Evolutionary conservation across 208 protist genomes (phyloP), one percentile per base, ranked within the genome.

Genomic region (Leishmania major): DNA sequence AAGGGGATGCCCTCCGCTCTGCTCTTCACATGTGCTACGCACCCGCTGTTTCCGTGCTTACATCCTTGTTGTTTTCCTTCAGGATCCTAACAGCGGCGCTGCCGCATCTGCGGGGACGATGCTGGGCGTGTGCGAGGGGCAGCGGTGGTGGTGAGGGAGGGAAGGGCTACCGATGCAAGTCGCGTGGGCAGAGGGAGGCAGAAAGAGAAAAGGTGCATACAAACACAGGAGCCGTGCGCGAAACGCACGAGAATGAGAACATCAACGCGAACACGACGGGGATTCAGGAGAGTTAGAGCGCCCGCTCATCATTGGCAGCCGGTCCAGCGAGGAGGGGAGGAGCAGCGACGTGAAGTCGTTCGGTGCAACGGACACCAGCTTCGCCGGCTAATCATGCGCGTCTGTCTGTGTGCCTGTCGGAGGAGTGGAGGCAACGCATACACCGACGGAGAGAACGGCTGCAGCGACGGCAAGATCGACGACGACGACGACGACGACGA

Each of bases 231-330:
- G 35, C 17, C 67, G 67, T 15, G 19, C 19, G 40, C 28, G n/a
- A 60, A 40, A 72, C 51, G 43, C 43, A 70, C 76, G 51, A 79
- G 25, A 77, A 77, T 35, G 60, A 77, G n/a, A 43, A 40, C 25
- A 45, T 31, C 45, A 43, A 64, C 28, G 28, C 59, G 28, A 64
- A 13, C 59, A 64, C 59, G 28, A 64, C 59, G 8, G 35, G n/a
- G 22, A 35, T 7, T 31, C 59, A 35, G 59, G 59, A 64, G 59
- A 35, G 6, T 8, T 31, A 28, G n/a, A 64, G 2, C 59, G 59
- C 28, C 22, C 25, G n/a, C 59, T 64, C 28, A 64, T 64, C 59
- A 64, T 31, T 64, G 59, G 25, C 59, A 11, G 59, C 28, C 59
- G 8, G 28, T 31, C 59, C 6, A 15, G 62, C 3, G 49, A 74